These are phyloP conservation scores for Podosphaera aphanis DNA, from an alignment of 2,329 filamentous ascomycete species.

Conservation along the genomic window DNA sequence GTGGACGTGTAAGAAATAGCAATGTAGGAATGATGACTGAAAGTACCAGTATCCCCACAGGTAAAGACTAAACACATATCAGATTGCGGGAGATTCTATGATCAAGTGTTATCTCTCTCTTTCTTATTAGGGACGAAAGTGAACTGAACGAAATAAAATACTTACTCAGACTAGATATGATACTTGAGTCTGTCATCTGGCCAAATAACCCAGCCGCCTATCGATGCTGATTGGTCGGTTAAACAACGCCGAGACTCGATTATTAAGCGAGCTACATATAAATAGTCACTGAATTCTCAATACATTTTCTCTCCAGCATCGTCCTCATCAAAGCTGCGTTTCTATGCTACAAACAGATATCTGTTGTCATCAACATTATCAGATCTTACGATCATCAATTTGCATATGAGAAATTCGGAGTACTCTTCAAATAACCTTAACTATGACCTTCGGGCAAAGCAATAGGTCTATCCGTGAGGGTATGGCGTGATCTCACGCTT, in stretches of 20 bases:
- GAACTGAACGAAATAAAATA: too few species aligned
- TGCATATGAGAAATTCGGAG: constrained; percentile 98
- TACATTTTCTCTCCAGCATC: constrained; percentile 33
- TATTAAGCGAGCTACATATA: background rate
- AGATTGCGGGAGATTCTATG: background rate
- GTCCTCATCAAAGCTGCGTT: constrained; percentile 82
- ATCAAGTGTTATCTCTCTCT: too few species aligned
- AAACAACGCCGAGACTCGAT: too few species aligned
- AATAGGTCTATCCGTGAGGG: constrained; percentile 58
- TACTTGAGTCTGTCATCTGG: too few species aligned
- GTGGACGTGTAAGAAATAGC: constrained; percentile 5
- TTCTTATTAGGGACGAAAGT: too few species aligned
- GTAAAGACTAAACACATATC: constrained; percentile 16
- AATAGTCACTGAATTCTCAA: background rate
- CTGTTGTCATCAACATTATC: constrained; percentile 12
- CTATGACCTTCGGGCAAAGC: constrained; percentile 22
- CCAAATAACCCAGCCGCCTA: too few species aligned
- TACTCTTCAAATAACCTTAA: constrained; percentile 49
- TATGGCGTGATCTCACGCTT: constrained; percentile 60
- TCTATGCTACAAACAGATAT: constrained; percentile 70
- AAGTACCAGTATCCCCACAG: constrained; percentile 15
- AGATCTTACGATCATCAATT: constrained; percentile 10
- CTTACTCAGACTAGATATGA: too few species aligned
- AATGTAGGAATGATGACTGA: constrained; percentile 1
- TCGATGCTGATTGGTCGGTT: too few species aligned